Evolutionary conservation across 495 filamentous ascomycete species (phyloP).

Genomic region (Penicillium steckii): DNA sequence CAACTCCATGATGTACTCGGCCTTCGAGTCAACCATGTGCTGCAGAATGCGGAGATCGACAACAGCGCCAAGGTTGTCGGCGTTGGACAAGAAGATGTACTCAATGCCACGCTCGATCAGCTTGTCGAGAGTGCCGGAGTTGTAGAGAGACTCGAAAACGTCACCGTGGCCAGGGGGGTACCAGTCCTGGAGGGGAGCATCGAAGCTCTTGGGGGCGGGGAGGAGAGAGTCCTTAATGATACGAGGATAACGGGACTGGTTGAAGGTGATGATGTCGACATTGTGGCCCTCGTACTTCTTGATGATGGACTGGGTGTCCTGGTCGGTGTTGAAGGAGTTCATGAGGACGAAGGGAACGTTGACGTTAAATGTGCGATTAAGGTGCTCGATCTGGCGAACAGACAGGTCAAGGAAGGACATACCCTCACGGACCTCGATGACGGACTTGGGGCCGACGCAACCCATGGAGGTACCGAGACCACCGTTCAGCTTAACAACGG

Average conservation of each 20-base stretch:
- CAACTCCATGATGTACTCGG: constrained; percentile 99
- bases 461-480: constrained; percentile 99
- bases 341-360: constrained; percentile 99
- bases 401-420: constrained; percentile 99
- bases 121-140: constrained; percentile 97
- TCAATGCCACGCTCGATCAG: constrained; percentile 92
- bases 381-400: constrained; percentile 97
- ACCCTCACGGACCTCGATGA: constrained; percentile 99
- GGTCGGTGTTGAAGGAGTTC: constrained; percentile 99
- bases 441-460: constrained; percentile 98
- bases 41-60: constrained; percentile 96
- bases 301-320: constrained; percentile 98
- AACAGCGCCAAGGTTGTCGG: constrained; percentile 97
- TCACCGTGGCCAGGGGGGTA: constrained; percentile 99
- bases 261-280: constrained; percentile 99
- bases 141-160: constrained; percentile 99
- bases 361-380: constrained; percentile 95
- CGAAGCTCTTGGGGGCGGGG: constrained; percentile 85
- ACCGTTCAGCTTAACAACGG: constrained; percentile 98
- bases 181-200: constrained; percentile 93
- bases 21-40: constrained; percentile 94
- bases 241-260: constrained; percentile 97
- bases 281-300: constrained; percentile 99
- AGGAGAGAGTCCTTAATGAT: constrained; percentile 97
- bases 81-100: constrained; percentile 98